Evolutionary conservation across 331 rosid species (phyloP), one percentile per base, ranked within the genome.

Genomic region (Prunus yedoensis): DNA sequence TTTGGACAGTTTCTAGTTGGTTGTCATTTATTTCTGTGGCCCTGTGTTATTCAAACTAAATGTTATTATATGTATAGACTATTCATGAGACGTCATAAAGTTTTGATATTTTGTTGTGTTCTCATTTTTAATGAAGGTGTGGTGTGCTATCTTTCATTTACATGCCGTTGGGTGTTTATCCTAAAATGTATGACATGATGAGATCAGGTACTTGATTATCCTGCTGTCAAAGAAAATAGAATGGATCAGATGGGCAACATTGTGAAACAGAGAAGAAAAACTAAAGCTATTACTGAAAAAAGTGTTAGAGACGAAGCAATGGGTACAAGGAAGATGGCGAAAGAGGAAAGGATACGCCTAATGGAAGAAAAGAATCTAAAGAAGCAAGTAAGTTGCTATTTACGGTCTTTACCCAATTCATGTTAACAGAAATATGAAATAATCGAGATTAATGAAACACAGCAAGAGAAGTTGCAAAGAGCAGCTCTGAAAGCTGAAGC

Each of bases 401-500:
- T 30, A 17, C 38, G 25, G 8, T 73, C 21, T 52, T 11, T 76
- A 52, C 68, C 38, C 60, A 64, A 45, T 77, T 63, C 15, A 63
- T 83, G 74, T 67, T 45, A 78, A 27, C 28, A 21, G 41, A 77
- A 56, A 23, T 73, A 23, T 38, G 38, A 62, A 76, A 79, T 84
- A 46, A 70, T 76, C 51, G 23, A 60, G 75, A 66, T 57, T 49
- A 16, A 14, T 74, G 72, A 68, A 62, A 54, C 58, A 59, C 86
- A 94, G 98, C 91, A 91, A 88, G 96, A 91, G 77, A 94, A 88
- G 88, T 79, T 90, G 83, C 85, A 79, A 67, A 90, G 84, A 78
- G 96, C 81, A 74, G 94, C 93, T 68, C 85, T 88, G 70, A 94
- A 94, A 89, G 93, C 91, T 75, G 97, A 94, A 85, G 92, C 88